Percentiles rank a stretch among this genome's conserved stretches.
Evolutionary conservation across 2,329 filamentous ascomycete genomes (phyloP).

Genomic region (Elsinoe australis): DNA sequence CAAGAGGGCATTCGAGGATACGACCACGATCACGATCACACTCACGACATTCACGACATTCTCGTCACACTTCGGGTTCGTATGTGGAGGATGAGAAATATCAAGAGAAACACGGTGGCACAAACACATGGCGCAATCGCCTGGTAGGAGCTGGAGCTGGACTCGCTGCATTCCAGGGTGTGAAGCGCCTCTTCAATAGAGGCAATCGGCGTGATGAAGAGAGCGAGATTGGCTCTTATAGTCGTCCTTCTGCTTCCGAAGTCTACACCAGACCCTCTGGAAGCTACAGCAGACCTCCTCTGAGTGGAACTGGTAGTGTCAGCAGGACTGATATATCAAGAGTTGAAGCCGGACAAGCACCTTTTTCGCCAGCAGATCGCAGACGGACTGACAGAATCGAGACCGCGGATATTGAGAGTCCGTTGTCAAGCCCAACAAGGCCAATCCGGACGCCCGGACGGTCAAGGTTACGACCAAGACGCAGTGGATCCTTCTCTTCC

Average conservation of each 20-base stretch:
- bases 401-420: slow-evolving; percentile 1
- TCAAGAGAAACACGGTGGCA: slow-evolving; percentile 20
- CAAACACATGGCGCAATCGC: slow-evolving; percentile 39
- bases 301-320: slow-evolving; percentile 34
- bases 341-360: slow-evolving; percentile 17
- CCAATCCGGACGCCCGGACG: slow-evolving; percentile 5
- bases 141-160: slow-evolving; percentile 41
- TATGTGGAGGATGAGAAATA: slow-evolving; percentile 37
- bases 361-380: slow-evolving; percentile 18
- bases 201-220: slow-evolving; percentile 46
- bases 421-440: not conserved
- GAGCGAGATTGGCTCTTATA: slow-evolving; percentile 46
- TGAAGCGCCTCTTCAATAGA: slow-evolving; percentile 49
- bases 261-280: slow-evolving; percentile 34
- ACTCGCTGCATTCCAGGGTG: slow-evolving; percentile 33
- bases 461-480: slow-evolving; percentile 15
- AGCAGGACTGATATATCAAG: slow-evolving; percentile 35
- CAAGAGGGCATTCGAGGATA: slow-evolving; percentile 28
- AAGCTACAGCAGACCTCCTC: slow-evolving; percentile 38
- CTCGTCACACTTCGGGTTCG: slow-evolving; percentile 17
- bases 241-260: slow-evolving; percentile 22
- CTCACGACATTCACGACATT: slow-evolving; percentile 17
- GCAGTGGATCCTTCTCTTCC: slow-evolving; percentile 20
- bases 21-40: slow-evolving; percentile 6
- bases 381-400: slow-evolving; percentile 16